These are phyloP conservation scores for Phalaenopsis aphrodite DNA, from an alignment of 106 monocot species.

Conservation along the genomic window DNA sequence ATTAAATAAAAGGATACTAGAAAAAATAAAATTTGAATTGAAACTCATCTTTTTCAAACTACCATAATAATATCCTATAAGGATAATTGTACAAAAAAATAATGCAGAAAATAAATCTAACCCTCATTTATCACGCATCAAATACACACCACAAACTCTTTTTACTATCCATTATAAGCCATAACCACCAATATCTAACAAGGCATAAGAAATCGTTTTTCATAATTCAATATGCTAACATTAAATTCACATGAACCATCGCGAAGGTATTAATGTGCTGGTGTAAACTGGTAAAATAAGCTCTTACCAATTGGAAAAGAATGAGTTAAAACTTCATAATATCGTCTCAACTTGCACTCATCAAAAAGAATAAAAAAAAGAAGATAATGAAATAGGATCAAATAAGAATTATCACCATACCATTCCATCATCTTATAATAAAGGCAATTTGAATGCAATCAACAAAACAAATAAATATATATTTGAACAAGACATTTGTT, in stretches of 20 bases:
- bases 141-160: neutral
- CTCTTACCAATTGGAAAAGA: neutral
- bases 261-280: neutral
- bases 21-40: too few relatives aligned
- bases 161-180: neutral
- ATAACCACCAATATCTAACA: neutral
- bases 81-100: neutral
- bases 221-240: neutral
- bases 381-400: neutral
- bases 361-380: neutral
- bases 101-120: neutral
- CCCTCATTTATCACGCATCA: neutral
- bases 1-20: too few relatives aligned
- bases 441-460: neutral
- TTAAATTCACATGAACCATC: neutral
- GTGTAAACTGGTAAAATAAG: neutral
- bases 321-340: neutral
- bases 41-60: too few relatives aligned
- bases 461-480: neutral
- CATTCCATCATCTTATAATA: conserved; percentile 2
- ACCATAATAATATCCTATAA: too few relatives aligned
- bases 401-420: neutral
- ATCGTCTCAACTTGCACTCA: neutral
- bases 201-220: neutral
- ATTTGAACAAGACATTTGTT: neutral